A percentile compares a stretch with the other conserved stretches of the same genome.
These are phyloP conservation scores for Carallia pectinifolia DNA, from an alignment of 345 rosid genomes.

Conservation along the genomic window DNA sequence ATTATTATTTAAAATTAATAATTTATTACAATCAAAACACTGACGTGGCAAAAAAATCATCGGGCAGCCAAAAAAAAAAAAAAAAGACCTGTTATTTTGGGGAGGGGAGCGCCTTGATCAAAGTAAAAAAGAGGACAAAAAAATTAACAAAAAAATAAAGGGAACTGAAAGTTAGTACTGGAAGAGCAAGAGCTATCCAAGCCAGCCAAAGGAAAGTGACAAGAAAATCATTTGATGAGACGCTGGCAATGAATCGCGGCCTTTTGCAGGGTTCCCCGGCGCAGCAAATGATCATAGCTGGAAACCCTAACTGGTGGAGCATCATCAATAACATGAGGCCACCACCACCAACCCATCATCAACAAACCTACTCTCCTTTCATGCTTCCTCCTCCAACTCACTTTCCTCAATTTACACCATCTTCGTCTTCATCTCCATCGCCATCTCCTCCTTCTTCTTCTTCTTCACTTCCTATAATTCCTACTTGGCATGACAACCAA, in stretches of 20 bases:
- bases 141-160: not conserved
- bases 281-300: conserved; percentile 67
- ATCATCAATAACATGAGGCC: conserved; percentile 56
- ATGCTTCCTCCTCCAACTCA: conserved; percentile 30
- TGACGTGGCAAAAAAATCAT: too few relatives aligned
- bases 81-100: conserved; percentile 6
- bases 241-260: conserved; percentile 57
- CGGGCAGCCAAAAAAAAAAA: too few relatives aligned
- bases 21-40: too few relatives aligned
- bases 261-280: conserved; percentile 76
- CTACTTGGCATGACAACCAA: conserved; percentile 59
- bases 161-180: not conserved
- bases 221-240: not conserved
- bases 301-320: conserved; percentile 88
- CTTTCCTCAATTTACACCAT: conserved; percentile 45
- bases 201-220: not conserved
- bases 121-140: not conserved
- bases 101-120: conserved; percentile 26
- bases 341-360: conserved; percentile 56
- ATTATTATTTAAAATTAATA: too few relatives aligned
- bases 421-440: conserved; percentile 20
- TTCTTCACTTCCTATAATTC: conserved; percentile 43
- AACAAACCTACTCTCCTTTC: conserved; percentile 31
- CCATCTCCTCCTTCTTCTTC: conserved; percentile 50
- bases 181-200: not conserved